These are phyloP conservation scores for Globisporangium spiculum DNA, from an alignment of 352 stramenopile species.

Conservation along the genomic window DNA sequence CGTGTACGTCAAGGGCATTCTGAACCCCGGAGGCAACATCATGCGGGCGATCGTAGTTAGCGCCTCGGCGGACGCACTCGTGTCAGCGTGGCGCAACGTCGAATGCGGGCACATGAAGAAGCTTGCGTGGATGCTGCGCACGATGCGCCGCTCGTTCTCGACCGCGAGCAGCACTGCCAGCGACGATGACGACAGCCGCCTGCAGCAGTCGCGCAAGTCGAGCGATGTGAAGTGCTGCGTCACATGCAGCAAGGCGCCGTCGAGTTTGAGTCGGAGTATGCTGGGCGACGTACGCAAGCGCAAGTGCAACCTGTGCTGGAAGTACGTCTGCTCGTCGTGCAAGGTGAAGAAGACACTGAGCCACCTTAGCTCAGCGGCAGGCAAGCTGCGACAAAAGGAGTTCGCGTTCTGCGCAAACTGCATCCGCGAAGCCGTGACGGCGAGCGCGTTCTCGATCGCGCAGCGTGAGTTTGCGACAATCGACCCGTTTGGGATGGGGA, in stretches of 20 bases:
- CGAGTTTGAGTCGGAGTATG: not conserved
- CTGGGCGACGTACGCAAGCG: conserved; percentile 4
- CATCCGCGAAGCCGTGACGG: not conserved
- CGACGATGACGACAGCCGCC: conserved; percentile 36
- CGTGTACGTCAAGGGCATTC: conserved; percentile 8
- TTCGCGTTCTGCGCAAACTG: conserved; percentile 10
- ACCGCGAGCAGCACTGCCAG: conserved; percentile 57
- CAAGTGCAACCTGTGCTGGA: conserved; percentile 10
- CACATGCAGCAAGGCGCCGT: conserved; percentile 8
- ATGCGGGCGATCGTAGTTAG: conserved; percentile 40
- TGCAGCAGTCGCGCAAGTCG: not conserved
- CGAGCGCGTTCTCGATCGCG: conserved; percentile 8
- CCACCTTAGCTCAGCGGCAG: not conserved
- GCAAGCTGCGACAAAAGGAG: conserved; percentile 5
- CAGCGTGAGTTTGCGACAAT: conserved; percentile 2
- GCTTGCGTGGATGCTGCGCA: conserved; percentile 86
- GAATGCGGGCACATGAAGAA: conserved; percentile 20
- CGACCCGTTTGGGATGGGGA: not conserved
- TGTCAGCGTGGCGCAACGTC: conserved; percentile 5
- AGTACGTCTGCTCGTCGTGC: conserved; percentile 11
- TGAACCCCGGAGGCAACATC: conserved; percentile 24
- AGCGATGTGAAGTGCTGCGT: conserved; percentile 3
- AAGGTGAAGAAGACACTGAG: conserved; percentile 13
- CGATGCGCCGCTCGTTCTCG: conserved; percentile 79
- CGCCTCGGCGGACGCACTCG: conserved; percentile 20